Base-by-base conservation (phyloP, 2,329 filamentous ascomycete species). In the Xylariaceae sp. region DNA sequence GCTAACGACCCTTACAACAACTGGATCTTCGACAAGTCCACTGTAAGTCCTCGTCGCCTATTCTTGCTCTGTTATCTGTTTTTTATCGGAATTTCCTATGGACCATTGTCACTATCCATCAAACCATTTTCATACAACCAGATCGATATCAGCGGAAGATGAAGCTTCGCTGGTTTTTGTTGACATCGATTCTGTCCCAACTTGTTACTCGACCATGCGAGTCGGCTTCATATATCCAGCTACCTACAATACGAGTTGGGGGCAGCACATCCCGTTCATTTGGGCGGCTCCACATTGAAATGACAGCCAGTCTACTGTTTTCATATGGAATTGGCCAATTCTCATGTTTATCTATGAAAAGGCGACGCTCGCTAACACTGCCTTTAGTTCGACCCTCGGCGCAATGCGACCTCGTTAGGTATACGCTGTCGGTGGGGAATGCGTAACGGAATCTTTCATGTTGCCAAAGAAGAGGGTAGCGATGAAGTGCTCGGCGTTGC, bases 391-490 rank as follows among this genome's bases (percentile, higher is more conserved):
- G 82, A 82, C 56, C 71, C 77, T 13, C 69, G 76, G 51, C 81
- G 87, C 35, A 89, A 89, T 68, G 80, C 80, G 59, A 80, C 80
- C 37, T 88, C 85, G 11, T 77, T 89, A 13, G 80, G 78, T 1
- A 82, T 88, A 1, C 82, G 88, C 55, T 89, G 87, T 74, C 77
- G 77, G 64, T 90, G 87, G 84, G 87, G 88, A 30, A 88, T 90
- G 71, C 78, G 81, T 55, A 85, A 88, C 69, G 86, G 82, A 55
- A 80, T 88, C 44, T 88, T 90, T 74, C 82, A 88, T 65, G 85
- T 90, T 60, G 86, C 86, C 8, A 88, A 86, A 72, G 83, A 88
- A 66, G 74, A 78, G 3, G 75, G 77, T 0, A 73, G 69, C 54
- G 74, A 77, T 47, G 80, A 81, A 59, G 80, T 90, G 42, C 78